Conservation (phyloP, 2,329 filamentous ascomycete species). For the Aspergillus aculeatinus region DNA sequence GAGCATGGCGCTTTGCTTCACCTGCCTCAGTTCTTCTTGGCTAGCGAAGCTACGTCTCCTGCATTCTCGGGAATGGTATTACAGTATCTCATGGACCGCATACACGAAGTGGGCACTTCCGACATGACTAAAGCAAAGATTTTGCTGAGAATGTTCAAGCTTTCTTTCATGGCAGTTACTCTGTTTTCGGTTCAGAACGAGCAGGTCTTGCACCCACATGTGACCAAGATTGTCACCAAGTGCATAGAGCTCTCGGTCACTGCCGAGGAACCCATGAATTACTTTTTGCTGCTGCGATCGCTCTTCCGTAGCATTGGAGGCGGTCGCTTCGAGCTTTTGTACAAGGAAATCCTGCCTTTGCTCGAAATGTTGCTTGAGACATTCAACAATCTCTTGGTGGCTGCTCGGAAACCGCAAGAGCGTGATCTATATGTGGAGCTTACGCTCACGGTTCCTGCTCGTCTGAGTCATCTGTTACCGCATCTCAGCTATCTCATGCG, state of each 20-base stretch:
- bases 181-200: slow-evolving; percentile 94
- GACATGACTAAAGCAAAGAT: slow-evolving; percentile 93
- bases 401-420: slow-evolving; percentile 84
- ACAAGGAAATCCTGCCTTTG: slow-evolving; percentile 94
- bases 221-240: slow-evolving; percentile 95
- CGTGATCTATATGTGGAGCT: slow-evolving; percentile 96
- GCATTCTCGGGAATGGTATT: slow-evolving; percentile 98
- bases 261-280: slow-evolving; percentile 97
- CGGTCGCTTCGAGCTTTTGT: slow-evolving; percentile 94
- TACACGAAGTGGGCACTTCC: slow-evolving; percentile 88
- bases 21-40: slow-evolving; percentile 95
- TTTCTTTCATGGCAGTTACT: slow-evolving; percentile 99
- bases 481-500: slow-evolving; percentile 97
- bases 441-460: slow-evolving; percentile 90
- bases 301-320: slow-evolving; percentile 96
- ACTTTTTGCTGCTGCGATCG: slow-evolving; percentile 88
- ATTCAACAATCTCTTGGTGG: slow-evolving; percentile 88
- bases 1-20: slow-evolving; percentile 92
- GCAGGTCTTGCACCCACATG: slow-evolving; percentile 89
- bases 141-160: slow-evolving; percentile 87
- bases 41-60: slow-evolving; percentile 96
- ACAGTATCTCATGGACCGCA: slow-evolving; percentile 94
- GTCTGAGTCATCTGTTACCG: slow-evolving; percentile 89
- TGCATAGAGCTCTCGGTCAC: slow-evolving; percentile 95
- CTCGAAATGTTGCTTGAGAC: slow-evolving; percentile 97